Conservation (phyloP, 2,329 filamentous ascomycete genomes). For the Alternaria angustiovoidea region DNA sequence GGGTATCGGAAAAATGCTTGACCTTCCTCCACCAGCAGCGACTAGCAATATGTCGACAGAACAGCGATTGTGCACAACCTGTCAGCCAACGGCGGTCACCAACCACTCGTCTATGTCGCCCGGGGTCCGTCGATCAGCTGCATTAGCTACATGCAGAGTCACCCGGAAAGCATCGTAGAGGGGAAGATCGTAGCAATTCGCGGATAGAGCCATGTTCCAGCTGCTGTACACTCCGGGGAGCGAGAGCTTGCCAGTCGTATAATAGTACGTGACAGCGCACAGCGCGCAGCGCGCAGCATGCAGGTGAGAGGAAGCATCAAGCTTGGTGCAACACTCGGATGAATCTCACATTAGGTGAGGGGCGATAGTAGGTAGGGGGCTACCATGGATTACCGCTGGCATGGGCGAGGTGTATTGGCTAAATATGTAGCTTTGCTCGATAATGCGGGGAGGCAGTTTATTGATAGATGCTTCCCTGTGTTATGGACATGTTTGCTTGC, state of each 20-base stretch:
- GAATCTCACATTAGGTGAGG: constrained; percentile 16
- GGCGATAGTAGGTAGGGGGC: constrained; percentile 12
- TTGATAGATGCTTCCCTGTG: constrained; percentile 13
- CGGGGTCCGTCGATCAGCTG: constrained; percentile 39
- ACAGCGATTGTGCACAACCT: constrained; percentile 28
- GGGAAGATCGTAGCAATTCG: constrained; percentile 17
- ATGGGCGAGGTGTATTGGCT: constrained; percentile 18
- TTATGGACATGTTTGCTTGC: constrained; percentile 9
- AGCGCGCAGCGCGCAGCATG: constrained; percentile 23
- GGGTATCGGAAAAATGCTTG: constrained; percentile 18
- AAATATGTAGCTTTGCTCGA: constrained; percentile 13
- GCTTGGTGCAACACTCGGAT: constrained; percentile 36
- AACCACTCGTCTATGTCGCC: constrained; percentile 16
- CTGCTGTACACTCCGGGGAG: constrained; percentile 13
- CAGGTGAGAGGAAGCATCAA: constrained; percentile 33
- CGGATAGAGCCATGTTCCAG: constrained; percentile 27
- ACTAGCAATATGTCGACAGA: constrained; percentile 8
- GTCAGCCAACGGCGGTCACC: constrained; percentile 28
- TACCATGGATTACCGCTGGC: constrained; percentile 15
- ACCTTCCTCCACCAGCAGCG: constrained; percentile 9
- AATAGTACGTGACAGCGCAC: neutral
- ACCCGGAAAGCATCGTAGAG: constrained; percentile 32
- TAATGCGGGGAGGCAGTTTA: constrained; percentile 6
- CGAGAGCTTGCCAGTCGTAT: neutral
- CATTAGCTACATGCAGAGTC: constrained; percentile 37